Percentiles rank a stretch among this genome's conserved stretches.
Conservation (phyloP, 2,329 filamentous ascomycete species). For the Pestalotiopsis sp. region DNA sequence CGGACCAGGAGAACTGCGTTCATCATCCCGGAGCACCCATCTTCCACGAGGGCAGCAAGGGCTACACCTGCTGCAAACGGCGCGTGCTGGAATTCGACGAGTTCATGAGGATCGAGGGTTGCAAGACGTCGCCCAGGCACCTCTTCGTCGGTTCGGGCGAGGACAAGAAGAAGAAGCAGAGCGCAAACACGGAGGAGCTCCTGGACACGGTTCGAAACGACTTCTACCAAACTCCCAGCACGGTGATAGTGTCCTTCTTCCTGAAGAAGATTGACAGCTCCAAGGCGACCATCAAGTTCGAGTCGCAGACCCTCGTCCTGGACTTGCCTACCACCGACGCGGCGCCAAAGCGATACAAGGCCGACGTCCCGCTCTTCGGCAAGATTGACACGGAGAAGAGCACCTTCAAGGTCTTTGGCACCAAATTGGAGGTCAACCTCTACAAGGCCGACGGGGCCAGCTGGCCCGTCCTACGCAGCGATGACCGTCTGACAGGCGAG, state of each 20-base stretch:
- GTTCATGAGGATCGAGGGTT: slow-evolving; percentile 95
- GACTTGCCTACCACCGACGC: slow-evolving; percentile 85
- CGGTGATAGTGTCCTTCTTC: slow-evolving; percentile 89
- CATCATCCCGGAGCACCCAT: slow-evolving; percentile 90
- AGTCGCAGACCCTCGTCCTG: slow-evolving; percentile 64
- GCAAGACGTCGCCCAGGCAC: slow-evolving; percentile 79
- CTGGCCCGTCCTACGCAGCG: slow-evolving; percentile 84
- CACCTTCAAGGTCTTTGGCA: slow-evolving; percentile 80
- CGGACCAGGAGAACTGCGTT: slow-evolving; percentile 74
- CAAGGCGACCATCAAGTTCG: slow-evolving; percentile 72
- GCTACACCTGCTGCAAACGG: slow-evolving; percentile 95
- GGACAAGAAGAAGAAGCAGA: slow-evolving; percentile 46
- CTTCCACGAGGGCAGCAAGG: slow-evolving; percentile 98
- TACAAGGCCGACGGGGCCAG: slow-evolving; percentile 72
- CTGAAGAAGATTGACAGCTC: slow-evolving; percentile 95
- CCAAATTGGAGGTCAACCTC: slow-evolving; percentile 83
- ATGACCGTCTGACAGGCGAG: slow-evolving; percentile 70
- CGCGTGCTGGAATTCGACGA: slow-evolving; percentile 96
- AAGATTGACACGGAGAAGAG: slow-evolving; percentile 76
- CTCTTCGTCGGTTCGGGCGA: slow-evolving; percentile 81
- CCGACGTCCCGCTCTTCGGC: slow-evolving; percentile 75
- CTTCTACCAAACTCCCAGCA: slow-evolving; percentile 89
- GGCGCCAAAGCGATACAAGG: slow-evolving; percentile 75
- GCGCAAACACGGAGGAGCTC: slow-evolving; percentile 63
- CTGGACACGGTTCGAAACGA: slow-evolving; percentile 81